A percentile compares a stretch with the other conserved stretches of the same genome.
These are phyloP conservation scores for Leccinum disarticulatum DNA, from an alignment of 768 basidiomycete species.

Conservation along the genomic window DNA sequence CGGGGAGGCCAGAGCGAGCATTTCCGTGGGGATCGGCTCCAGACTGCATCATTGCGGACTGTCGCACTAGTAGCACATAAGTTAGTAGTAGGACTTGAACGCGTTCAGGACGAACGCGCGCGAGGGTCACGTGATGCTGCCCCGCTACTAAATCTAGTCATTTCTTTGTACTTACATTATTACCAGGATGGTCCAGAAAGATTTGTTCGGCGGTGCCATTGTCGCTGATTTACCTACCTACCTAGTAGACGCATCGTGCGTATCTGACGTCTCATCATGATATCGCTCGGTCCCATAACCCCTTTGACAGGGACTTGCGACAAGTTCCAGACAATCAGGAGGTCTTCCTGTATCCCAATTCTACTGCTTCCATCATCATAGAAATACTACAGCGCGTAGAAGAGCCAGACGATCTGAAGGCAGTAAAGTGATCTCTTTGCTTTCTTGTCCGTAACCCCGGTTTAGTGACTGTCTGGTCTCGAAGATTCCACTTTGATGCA, in stretches of 20 bases:
- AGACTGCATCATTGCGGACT: constrained; percentile 63
- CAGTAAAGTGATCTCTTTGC: constrained; percentile 57
- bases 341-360: constrained; percentile 75
- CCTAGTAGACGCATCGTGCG: constrained; percentile 88
- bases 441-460: constrained; percentile 3
- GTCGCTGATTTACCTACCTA: constrained; percentile 50
- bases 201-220: constrained; percentile 89
- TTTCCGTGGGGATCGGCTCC: constrained; percentile 48
- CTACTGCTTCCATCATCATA: constrained; percentile 72
- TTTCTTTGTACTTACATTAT: neutral
- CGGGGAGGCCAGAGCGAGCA: constrained; percentile 64
- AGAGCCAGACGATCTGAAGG: constrained; percentile 51
- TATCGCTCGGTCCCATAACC: neutral
- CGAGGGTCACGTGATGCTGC: constrained; percentile 21
- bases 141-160: neutral
- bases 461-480: constrained; percentile 3
- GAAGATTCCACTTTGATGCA: constrained; percentile 88
- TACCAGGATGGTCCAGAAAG: constrained; percentile 13
- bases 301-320: constrained; percentile 52
- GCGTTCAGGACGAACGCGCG: neutral
- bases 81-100: neutral
- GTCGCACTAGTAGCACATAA: constrained; percentile 34
- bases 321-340: constrained; percentile 96
- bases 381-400: constrained; percentile 82
- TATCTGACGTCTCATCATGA: constrained; percentile 15